Evolutionary conservation across 192 early-diverging fungal genomes (phyloP).

Genomic region (Ambispora gerdemannii): DNA sequence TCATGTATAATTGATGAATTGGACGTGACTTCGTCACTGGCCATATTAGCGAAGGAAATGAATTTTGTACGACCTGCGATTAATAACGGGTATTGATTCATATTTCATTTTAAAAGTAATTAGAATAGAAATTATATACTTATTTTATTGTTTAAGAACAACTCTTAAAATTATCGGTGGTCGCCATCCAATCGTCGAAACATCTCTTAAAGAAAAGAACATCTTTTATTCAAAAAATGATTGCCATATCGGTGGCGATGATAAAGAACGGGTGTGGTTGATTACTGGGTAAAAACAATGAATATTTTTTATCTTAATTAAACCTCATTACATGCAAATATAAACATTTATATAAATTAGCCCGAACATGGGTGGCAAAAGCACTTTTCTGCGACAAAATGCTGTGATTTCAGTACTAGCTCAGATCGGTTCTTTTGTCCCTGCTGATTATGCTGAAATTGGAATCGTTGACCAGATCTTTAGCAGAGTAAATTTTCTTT

Average conservation of each 20-base stretch:
- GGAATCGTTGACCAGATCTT: constrained; percentile 52
- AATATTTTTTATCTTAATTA: too few relatives aligned
- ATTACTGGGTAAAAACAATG: constrained; percentile 38
- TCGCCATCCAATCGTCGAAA: constrained; percentile 62
- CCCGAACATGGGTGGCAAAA: constrained; percentile 57
- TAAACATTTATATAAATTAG: constrained; percentile 29
- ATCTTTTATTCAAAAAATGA: constrained; percentile 55
- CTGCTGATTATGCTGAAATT: constrained; percentile 41
- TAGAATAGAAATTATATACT: too few relatives aligned
- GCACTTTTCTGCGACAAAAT: constrained; percentile 51
- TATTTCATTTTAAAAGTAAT: background rate
- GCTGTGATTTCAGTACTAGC: constrained; percentile 50
- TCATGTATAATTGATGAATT: constrained; percentile 62
- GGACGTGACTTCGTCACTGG: constrained; percentile 64
- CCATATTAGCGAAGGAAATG: constrained; percentile 49
- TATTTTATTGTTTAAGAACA: too few relatives aligned
- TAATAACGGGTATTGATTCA: constrained; percentile 33
- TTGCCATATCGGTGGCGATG: constrained; percentile 42
- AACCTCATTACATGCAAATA: too few relatives aligned
- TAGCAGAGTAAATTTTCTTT: constrained; percentile 43
- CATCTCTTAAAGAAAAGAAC: constrained; percentile 44
- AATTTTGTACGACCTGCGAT: constrained; percentile 55
- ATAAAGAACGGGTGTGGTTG: constrained; percentile 40
- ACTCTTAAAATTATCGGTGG: constrained; percentile 39
- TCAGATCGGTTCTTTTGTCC: constrained; percentile 51